A percentile compares a stretch with the other conserved stretches of the same genome.
Evolutionary conservation across 83 land plant genomes (phyloP).

Genomic region (Thuja plicata): DNA sequence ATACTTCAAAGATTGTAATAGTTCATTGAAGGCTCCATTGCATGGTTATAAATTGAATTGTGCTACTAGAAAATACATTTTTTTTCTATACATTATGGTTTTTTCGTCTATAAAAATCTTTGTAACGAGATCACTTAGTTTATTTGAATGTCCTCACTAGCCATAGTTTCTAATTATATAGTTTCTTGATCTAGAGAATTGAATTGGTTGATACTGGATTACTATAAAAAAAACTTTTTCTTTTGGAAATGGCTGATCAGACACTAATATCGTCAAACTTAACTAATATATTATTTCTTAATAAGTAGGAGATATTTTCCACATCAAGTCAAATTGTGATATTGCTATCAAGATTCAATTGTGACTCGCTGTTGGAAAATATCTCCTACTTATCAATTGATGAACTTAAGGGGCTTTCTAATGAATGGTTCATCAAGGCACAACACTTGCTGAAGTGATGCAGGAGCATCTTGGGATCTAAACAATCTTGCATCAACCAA

Average conservation of each 20-base stretch:
- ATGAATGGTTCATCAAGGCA: too few relatives aligned
- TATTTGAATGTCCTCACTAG: not conserved
- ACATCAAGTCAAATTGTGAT: too few relatives aligned
- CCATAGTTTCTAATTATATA: too few relatives aligned
- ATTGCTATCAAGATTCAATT: too few relatives aligned
- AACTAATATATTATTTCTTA: not conserved
- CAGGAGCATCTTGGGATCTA: too few relatives aligned
- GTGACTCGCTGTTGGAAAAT: too few relatives aligned
- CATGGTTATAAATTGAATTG: not conserved
- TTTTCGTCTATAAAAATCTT: not conserved
- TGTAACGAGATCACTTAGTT: not conserved
- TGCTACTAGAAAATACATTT: not conserved
- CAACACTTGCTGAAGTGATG: too few relatives aligned
- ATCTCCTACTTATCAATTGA: too few relatives aligned
- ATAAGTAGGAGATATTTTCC: too few relatives aligned
- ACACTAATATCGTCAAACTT: not conserved
- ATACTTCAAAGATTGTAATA: not conserved
- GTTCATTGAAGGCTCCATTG: not conserved
- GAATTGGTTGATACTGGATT: not conserved
- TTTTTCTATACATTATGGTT: not conserved
- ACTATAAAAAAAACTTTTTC: not conserved
- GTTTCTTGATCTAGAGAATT: not conserved
- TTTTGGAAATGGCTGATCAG: not conserved
- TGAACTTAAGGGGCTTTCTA: too few relatives aligned
- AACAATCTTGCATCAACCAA: too few relatives aligned